Conservation (phyloP, 768 basidiomycete species). For the Royoungia palumana region DNA sequence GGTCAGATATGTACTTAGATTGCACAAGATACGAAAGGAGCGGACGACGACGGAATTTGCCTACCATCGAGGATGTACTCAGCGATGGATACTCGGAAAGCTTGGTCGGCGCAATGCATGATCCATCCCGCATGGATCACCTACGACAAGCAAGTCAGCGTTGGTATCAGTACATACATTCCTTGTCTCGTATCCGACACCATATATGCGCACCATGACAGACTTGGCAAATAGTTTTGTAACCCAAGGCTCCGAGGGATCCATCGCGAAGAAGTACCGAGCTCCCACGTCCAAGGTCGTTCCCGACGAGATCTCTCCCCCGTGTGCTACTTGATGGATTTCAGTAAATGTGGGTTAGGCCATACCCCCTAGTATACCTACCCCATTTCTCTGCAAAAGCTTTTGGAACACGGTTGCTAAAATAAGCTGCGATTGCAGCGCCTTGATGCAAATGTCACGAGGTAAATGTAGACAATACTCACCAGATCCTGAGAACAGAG, state of each 20-base stretch:
- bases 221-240: conserved; percentile 25
- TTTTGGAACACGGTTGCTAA: conserved; percentile 25
- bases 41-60: conserved; percentile 2
- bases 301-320: conserved; percentile 19
- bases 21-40: background rate
- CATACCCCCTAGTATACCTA: conserved; percentile 2
- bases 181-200: background rate
- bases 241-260: conserved; percentile 28
- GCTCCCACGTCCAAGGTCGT: conserved; percentile 10
- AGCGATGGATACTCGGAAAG: conserved; percentile 26
- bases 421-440: conserved; percentile 27
- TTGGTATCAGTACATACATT: conserved; percentile 9
- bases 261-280: conserved; percentile 30
- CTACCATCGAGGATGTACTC: conserved; percentile 31
- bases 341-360: background rate
- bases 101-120: conserved; percentile 24
- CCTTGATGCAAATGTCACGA: background rate
- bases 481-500: conserved; percentile 27
- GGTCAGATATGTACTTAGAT: background rate
- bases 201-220: conserved; percentile 23
- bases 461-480: background rate
- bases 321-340: conserved; percentile 18
- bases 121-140: conserved; percentile 33
- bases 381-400: conserved; percentile 23
- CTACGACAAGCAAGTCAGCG: conserved; percentile 3